Evolutionary conservation across 306 rosid species (phyloP).

Genomic region (Cucurbita argyrosperma): DNA sequence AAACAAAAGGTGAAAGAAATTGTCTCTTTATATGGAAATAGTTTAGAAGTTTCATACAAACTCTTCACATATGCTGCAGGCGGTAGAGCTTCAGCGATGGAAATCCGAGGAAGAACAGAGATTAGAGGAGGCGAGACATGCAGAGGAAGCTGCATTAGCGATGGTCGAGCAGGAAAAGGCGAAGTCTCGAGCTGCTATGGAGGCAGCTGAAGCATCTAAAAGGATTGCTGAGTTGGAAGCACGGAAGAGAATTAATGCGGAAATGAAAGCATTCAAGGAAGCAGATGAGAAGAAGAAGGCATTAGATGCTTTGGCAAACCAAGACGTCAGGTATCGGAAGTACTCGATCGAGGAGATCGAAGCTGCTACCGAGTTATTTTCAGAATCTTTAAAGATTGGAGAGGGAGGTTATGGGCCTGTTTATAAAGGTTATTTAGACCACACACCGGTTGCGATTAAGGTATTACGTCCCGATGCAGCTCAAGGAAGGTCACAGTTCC

Average conservation of each 20-base stretch:
- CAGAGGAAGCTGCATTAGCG: conserved; percentile 74
- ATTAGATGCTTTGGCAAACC: conserved; percentile 31
- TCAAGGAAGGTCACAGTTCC: conserved; percentile 86
- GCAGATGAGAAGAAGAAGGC: conserved; percentile 55
- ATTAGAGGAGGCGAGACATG: conserved; percentile 57
- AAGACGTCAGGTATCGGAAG: conserved; percentile 55
- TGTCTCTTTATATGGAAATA: not conserved
- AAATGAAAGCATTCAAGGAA: conserved; percentile 58
- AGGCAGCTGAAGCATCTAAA: conserved; percentile 77
- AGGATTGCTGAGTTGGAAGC: conserved; percentile 79
- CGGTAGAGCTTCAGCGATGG: conserved; percentile 77
- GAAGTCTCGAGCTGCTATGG: conserved; percentile 68
- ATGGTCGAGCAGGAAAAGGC: conserved; percentile 69
- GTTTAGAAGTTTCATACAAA: not conserved
- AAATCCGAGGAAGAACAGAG: conserved; percentile 63
- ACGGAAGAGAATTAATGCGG: conserved; percentile 64
- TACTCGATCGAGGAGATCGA: conserved; percentile 79
- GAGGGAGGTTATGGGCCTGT: conserved; percentile 98
- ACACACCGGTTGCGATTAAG: conserved; percentile 76
- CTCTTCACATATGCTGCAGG: conserved; percentile 34
- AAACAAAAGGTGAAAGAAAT: conserved; percentile 43
- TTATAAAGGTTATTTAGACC: conserved; percentile 54
- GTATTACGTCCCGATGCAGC: conserved; percentile 94
- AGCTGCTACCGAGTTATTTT: conserved; percentile 55
- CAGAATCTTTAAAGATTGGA: conserved; percentile 58